Evolutionary conservation across 2,329 filamentous ascomycete species (phyloP).

Genomic region (Alternaria ethzedia): DNA sequence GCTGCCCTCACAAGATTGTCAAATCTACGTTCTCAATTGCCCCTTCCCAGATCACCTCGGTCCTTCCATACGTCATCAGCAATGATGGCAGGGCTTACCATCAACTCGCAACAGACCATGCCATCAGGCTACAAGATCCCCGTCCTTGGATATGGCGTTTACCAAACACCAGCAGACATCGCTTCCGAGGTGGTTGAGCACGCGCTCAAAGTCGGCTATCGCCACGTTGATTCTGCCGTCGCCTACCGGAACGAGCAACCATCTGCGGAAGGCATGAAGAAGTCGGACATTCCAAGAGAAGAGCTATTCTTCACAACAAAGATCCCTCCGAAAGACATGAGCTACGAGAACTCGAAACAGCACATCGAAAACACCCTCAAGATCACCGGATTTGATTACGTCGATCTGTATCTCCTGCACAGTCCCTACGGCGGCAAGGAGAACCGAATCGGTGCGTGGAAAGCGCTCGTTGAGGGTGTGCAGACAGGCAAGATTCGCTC

Average conservation of each 20-base stretch:
- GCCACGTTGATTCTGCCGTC: conserved; percentile 69
- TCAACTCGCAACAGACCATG: conserved; percentile 59
- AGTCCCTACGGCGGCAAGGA: conserved; percentile 61
- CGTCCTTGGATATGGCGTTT: conserved; percentile 64
- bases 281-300: conserved; percentile 62
- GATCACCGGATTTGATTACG: conserved; percentile 68
- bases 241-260: conserved; percentile 72
- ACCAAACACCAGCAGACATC: conserved; percentile 57
- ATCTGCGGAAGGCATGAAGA: conserved; percentile 68
- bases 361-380: conserved; percentile 59
- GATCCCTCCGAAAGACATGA: conserved; percentile 64
- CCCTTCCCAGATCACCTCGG: conserved; percentile 1
- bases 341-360: conserved; percentile 67
- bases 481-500: conserved; percentile 58
- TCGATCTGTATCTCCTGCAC: conserved; percentile 68
- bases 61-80: conserved; percentile 33
- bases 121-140: conserved; percentile 69
- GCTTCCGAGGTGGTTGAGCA: conserved; percentile 65
- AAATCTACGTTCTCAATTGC: conserved; percentile 18
- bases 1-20: conserved; percentile 19
- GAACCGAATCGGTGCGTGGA: conserved; percentile 59
- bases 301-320: conserved; percentile 77
- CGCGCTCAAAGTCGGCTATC: conserved; percentile 65
- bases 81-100: conserved; percentile 53
- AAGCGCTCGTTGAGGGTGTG: conserved; percentile 61